These are phyloP conservation scores for Trypanosoma mega DNA, from an alignment of 208 protist genomes.

Conservation along the genomic window DNA sequence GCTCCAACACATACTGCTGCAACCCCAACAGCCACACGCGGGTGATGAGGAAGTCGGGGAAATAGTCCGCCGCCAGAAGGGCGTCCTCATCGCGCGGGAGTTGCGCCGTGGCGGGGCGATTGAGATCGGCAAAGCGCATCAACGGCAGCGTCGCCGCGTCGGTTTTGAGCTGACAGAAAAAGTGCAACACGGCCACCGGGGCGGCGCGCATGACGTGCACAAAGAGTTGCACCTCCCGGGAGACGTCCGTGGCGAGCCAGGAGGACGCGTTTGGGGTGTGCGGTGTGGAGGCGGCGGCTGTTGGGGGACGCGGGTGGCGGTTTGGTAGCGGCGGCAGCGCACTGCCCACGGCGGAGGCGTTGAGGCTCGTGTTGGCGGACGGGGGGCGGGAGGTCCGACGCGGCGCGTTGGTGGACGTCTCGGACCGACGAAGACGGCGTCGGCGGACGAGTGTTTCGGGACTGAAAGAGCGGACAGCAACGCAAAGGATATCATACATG, in stretches of 20 bases:
- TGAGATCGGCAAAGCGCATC: constrained; percentile 31
- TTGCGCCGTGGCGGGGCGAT: neutral
- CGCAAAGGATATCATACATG: constrained; percentile 32
- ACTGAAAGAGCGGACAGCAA: constrained; percentile 52
- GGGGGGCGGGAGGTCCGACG: neutral
- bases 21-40: constrained; percentile 36
- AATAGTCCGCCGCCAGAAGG: constrained; percentile 15
- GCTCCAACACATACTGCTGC: constrained; percentile 54
- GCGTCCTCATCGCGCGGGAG: constrained; percentile 13
- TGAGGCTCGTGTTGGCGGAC: constrained; percentile 21
- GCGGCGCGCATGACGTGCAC: constrained; percentile 66
- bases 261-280: constrained; percentile 1
- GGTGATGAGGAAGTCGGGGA: constrained; percentile 35
- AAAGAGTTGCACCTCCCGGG: constrained; percentile 34
- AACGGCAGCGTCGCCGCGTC: constrained; percentile 63
- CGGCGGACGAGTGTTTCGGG: constrained; percentile 57
- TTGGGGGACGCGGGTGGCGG: neutral
- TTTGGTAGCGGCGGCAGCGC: constrained; percentile 14
- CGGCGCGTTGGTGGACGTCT: neutral
- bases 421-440: constrained; percentile 10
- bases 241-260: constrained; percentile 35
- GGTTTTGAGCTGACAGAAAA: constrained; percentile 55
- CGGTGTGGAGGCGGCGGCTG: constrained; percentile 3
- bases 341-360: constrained; percentile 8
- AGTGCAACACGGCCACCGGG: constrained; percentile 59